Evolutionary conservation across 2,329 filamentous ascomycete species (phyloP).

Genomic region (Penicillium sp.): DNA sequence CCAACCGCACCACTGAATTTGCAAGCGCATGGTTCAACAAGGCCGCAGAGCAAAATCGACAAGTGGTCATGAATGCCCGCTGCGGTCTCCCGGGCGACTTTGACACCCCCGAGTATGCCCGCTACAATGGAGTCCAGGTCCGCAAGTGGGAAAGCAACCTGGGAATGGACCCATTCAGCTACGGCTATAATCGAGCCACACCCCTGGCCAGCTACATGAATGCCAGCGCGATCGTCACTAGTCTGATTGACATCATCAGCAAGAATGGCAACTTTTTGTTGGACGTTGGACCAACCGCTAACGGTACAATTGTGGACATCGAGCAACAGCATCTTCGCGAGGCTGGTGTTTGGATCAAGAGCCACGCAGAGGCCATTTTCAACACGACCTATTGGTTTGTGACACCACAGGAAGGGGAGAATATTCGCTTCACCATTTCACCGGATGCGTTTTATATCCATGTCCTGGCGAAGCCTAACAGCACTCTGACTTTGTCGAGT

Average conservation of each 20-base stretch:
- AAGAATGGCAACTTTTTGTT: slow-evolving; percentile 62
- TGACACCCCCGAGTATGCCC: slow-evolving; percentile 62
- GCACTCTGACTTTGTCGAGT: slow-evolving; percentile 44
- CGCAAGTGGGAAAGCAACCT: slow-evolving; percentile 63
- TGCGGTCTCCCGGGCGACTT: slow-evolving; percentile 61
- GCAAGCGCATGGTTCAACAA: slow-evolving; percentile 48
- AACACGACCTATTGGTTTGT: slow-evolving; percentile 60
- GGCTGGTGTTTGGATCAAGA: slow-evolving; percentile 58
- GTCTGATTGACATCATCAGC: slow-evolving; percentile 55
- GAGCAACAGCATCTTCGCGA: slow-evolving; percentile 53
- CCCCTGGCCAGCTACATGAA: slow-evolving; percentile 55
- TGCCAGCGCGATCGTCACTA: slow-evolving; percentile 50
- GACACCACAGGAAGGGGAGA: slow-evolving; percentile 46
- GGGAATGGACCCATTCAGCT: slow-evolving; percentile 63
- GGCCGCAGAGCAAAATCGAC: slow-evolving; percentile 42
- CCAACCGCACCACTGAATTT: slow-evolving; percentile 48
- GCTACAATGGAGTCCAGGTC: slow-evolving; percentile 52
- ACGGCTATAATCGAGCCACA: slow-evolving; percentile 62
- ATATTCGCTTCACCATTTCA: slow-evolving; percentile 55
- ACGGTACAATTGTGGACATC: slow-evolving; percentile 56
- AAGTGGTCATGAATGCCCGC: slow-evolving; percentile 59
- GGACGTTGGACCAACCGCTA: slow-evolving; percentile 58
- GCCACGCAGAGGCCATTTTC: slow-evolving; percentile 58
- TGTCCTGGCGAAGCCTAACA: slow-evolving; percentile 48
- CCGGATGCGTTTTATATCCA: slow-evolving; percentile 57